Percentiles rank a stretch among this genome's conserved stretches.
These are phyloP conservation scores for Patellaria atrata DNA, from an alignment of 495 filamentous ascomycete species.

Conservation along the genomic window DNA sequence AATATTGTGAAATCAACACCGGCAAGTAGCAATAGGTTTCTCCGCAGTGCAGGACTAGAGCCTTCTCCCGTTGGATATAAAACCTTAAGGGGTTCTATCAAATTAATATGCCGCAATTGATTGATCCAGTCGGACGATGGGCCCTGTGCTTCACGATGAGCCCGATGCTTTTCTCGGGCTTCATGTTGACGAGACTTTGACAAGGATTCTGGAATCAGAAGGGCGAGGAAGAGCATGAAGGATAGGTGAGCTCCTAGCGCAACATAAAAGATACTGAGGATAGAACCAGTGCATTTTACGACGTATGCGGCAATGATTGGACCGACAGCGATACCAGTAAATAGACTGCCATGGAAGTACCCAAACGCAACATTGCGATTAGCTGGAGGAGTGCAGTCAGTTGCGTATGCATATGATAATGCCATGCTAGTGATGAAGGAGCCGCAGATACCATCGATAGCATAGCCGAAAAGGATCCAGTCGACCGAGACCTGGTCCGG, in stretches of 20 bases:
- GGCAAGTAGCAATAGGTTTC: slow-evolving; percentile 68
- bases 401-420: slow-evolving; percentile 66
- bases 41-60: slow-evolving; percentile 45
- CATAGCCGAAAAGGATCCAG: slow-evolving; percentile 56
- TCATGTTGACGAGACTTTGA: slow-evolving; percentile 47
- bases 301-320: slow-evolving; percentile 67
- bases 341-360: slow-evolving; percentile 76
- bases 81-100: slow-evolving; percentile 62
- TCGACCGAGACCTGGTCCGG: slow-evolving; percentile 56
- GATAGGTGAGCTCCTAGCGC: slow-evolving; percentile 53
- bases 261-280: slow-evolving; percentile 65
- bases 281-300: slow-evolving; percentile 49
- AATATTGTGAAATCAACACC: slow-evolving; percentile 66
- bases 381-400: slow-evolving; percentile 72
- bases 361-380: slow-evolving; percentile 75
- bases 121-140: slow-evolving; percentile 26
- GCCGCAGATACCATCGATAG: slow-evolving; percentile 69
- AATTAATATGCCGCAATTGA: slow-evolving; percentile 36
- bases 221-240: slow-evolving; percentile 53
- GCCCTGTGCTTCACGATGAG: slow-evolving; percentile 18
- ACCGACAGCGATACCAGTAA: slow-evolving; percentile 70
- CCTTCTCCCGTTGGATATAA: slow-evolving; percentile 55
- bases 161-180: slow-evolving; percentile 51
- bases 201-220: slow-evolving; percentile 71
- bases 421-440: slow-evolving; percentile 77